Conservation (phyloP, 139 green algal genomes). For the Prasinococcaceae sp. region DNA sequence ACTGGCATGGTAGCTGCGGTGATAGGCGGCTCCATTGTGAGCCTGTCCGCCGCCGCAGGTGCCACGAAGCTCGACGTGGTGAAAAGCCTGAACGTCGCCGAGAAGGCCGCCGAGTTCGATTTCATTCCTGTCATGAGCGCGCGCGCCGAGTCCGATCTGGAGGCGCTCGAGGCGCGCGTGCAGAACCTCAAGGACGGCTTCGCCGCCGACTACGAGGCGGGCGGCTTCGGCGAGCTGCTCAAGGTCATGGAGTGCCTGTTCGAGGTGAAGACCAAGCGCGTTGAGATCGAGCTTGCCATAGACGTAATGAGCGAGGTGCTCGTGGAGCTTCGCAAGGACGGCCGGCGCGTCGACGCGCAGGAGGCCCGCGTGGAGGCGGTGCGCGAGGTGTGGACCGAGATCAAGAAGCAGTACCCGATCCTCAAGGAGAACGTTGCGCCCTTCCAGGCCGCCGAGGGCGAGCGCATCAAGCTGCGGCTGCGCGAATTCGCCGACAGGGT, state of each 20-base stretch:
- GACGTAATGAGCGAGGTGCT: slow-evolving; percentile 1
- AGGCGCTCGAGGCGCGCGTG: slow-evolving; percentile 1
- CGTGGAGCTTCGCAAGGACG: neutral
- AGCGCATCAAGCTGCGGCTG: slow-evolving; percentile 55
- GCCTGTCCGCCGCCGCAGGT: neutral
- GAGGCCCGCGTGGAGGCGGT: neutral
- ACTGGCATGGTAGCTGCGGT: slow-evolving; percentile 23
- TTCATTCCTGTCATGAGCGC: slow-evolving; percentile 12
- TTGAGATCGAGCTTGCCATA: slow-evolving; percentile 8
- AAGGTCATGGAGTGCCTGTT: slow-evolving; percentile 68
- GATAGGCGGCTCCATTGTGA: slow-evolving; percentile 3
- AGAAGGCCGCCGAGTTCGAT: neutral
- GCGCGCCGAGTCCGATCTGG: neutral
- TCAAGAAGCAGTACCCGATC: slow-evolving; percentile 30
- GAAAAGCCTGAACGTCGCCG: neutral
- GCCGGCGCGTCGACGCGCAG: neutral
- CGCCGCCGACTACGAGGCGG: neutral
- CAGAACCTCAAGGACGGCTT: neutral
- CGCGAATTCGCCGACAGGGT: slow-evolving; percentile 4
- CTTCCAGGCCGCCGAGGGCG: slow-evolving; percentile 31
- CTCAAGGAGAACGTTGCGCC: slow-evolving; percentile 13
- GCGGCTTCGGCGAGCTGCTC: slow-evolving; percentile 44
- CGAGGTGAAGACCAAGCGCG: slow-evolving; percentile 13
- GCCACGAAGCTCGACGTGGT: slow-evolving; percentile 1
- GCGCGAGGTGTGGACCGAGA: slow-evolving; percentile 24